These are phyloP conservation scores for Aulographum hederae DNA, from an alignment of 2,329 filamentous ascomycete genomes.

Conservation along the genomic window DNA sequence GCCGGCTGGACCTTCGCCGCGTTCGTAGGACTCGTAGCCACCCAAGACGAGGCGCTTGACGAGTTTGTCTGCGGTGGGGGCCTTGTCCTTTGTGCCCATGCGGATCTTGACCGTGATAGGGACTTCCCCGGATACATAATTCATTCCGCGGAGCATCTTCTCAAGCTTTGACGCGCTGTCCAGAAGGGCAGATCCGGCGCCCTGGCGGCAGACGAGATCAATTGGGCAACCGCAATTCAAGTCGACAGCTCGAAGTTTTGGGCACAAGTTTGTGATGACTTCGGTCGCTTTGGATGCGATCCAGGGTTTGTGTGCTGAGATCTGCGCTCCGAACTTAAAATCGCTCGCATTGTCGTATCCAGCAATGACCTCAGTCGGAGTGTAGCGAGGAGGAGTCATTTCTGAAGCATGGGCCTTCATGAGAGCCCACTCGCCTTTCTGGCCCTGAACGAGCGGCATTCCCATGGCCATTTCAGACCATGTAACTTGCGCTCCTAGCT, in stretches of 20 bases:
- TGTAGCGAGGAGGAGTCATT: constrained; percentile 50
- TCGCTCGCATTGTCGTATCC: constrained; percentile 72
- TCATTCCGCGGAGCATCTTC: constrained; percentile 93
- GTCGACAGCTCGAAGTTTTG: constrained; percentile 76
- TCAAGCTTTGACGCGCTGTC: constrained; percentile 76
- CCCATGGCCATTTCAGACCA: constrained; percentile 98
- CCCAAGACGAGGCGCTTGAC: constrained; percentile 73
- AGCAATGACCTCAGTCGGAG: constrained; percentile 35
- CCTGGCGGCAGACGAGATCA: constrained; percentile 75
- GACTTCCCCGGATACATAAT: constrained; percentile 71
- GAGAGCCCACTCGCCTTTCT: constrained; percentile 85
- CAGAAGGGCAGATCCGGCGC: constrained; percentile 81
- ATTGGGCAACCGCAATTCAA: constrained; percentile 96
- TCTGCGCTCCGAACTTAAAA: constrained; percentile 78
- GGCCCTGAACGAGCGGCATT: constrained; percentile 72
- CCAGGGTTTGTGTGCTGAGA: constrained; percentile 85
- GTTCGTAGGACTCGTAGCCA: constrained; percentile 48
- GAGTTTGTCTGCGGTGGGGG: constrained; percentile 63
- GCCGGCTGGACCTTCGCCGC: constrained; percentile 54
- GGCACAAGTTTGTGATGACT: constrained; percentile 55
- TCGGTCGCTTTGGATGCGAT: constrained; percentile 78
- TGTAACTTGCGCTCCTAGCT: constrained; percentile 78
- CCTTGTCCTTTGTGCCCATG: constrained; percentile 67
- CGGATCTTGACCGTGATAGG: constrained; percentile 92
- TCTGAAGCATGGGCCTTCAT: constrained; percentile 86